Base-by-base conservation (phyloP, 2,329 filamentous ascomycete genomes). In the Botrytis fabae region DNA sequence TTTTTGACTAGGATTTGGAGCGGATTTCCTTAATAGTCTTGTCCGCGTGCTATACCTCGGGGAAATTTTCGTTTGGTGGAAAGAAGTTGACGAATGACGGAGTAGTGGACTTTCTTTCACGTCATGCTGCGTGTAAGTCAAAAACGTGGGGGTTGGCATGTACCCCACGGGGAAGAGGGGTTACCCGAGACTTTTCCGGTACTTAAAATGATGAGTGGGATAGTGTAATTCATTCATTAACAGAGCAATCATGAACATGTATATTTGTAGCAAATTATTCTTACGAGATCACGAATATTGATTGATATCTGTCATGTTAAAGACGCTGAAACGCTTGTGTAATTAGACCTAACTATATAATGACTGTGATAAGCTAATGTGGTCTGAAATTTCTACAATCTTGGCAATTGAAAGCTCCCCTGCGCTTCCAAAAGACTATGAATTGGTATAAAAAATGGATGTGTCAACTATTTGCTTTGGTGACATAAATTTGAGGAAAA, bases 111-210 rank as follows among this genome's bases (percentile, higher is more conserved):
- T 44, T 18, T 32, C 44, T 51, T 51, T 66, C 44, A 51, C 32
- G 44, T 51, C 32, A 66, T 51, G n/a, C 12, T n/a, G 32, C 62
- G n/a, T 16, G 20, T 18, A 14, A 32, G 16, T 35, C 35, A 20
- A 65, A 35, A 65, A 48, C 32, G 63, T 65, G 44, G 63, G 32
- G 63, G 63, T 25, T 38, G 46, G 32, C 7, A 25, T 1, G 14
- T 51, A 54, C 46, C 64, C 46, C 64, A 68, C 35, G 64, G 64
- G 64, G 64, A 54, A 51, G 16, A 14, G 25, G 7, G 10, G 4
- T 40, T 65, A 65, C 46, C 62, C 63, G 63, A 38, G 63, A 65
- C 46, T 14, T 25, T 65, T 25, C 63, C 63, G 44, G 6, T n/a
- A n/a, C 14, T 62, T 40, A 6, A n/a, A n/a, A n/a, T 16, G 40